These are phyloP conservation scores for Xylaria sp. DNA, from an alignment of 2,329 filamentous ascomycete species.

Conservation along the genomic window DNA sequence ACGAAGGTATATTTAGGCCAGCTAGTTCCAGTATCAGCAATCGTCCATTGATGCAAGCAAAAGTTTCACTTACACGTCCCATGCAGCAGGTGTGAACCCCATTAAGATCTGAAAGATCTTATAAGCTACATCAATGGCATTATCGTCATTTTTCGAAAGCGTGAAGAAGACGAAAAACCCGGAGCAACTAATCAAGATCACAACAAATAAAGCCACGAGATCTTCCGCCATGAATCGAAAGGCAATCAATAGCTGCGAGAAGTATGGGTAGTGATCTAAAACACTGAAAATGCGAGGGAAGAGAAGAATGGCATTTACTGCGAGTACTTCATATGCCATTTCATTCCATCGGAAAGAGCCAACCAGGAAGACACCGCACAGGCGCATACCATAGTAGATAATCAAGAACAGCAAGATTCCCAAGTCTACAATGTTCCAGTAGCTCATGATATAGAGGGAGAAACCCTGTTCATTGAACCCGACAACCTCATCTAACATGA, in stretches of 20 bases:
- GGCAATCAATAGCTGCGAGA: conserved; percentile 92
- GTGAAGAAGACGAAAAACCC: conserved; percentile 97
- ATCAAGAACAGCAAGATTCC: conserved; percentile 88
- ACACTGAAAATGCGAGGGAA: conserved; percentile 93
- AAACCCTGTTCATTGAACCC: conserved; percentile 98
- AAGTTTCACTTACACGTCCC: conserved; percentile 74
- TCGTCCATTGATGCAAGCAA: background rate
- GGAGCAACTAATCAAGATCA: conserved; percentile 88
- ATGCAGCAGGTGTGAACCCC: conserved; percentile 95
- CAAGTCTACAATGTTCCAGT: conserved; percentile 96
- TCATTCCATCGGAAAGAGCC: conserved; percentile 79
- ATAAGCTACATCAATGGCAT: conserved; percentile 81
- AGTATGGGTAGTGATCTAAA: conserved; percentile 94
- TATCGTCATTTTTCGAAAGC: conserved; percentile 76
- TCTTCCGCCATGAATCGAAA: conserved; percentile 95
- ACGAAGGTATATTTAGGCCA: conserved; percentile 81
- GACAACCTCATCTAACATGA: conserved; percentile 95
- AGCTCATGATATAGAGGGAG: conserved; percentile 95
- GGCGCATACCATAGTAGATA: conserved; percentile 87
- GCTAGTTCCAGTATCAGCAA: conserved; percentile 49
- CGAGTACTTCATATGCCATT: conserved; percentile 93
- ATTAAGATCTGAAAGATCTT: conserved; percentile 93
- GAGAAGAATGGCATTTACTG: conserved; percentile 87
- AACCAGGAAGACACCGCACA: conserved; percentile 86
- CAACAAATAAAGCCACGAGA: conserved; percentile 81